These are phyloP conservation scores for Oldenlandia corymbosa DNA, from an alignment of 257 asterid genomes.

Conservation along the genomic window DNA sequence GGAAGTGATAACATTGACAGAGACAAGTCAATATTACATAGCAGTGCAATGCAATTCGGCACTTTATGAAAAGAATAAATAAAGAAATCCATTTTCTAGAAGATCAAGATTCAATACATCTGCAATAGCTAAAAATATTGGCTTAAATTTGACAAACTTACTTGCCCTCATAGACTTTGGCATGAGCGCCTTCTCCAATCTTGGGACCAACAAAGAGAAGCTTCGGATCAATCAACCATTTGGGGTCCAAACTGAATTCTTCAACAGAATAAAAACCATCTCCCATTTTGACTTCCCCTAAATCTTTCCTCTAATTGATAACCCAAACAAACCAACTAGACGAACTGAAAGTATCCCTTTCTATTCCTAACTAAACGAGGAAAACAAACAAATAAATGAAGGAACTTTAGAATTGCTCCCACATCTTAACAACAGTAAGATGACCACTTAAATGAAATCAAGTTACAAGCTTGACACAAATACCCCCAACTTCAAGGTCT, in stretches of 20 bases:
- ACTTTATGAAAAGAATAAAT: background rate
- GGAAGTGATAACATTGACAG: too few species aligned
- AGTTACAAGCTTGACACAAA: background rate
- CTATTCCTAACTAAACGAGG: too few species aligned
- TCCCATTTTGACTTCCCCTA: conserved; percentile 50
- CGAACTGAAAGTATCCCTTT: conserved; percentile 7
- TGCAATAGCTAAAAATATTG: conserved; percentile 1
- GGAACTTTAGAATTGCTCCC: conserved; percentile 16
- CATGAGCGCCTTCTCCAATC: conserved; percentile 98
- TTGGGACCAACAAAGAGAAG: conserved; percentile 88
- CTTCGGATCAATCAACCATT: conserved; percentile 87
- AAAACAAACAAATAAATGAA: conserved; percentile 3
- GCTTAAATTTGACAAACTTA: conserved; percentile 49
- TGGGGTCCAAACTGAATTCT: conserved; percentile 66
- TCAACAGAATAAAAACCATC: conserved; percentile 55
- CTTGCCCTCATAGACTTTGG: conserved; percentile 93
- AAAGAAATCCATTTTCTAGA: background rate
- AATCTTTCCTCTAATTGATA: conserved; percentile 3
- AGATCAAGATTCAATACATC: conserved; percentile 19
- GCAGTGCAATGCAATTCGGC: too few species aligned
- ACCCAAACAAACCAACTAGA: conserved; percentile 12
- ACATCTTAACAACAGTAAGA: background rate
- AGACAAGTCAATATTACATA: too few species aligned
- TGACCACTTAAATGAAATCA: conserved; percentile 8
- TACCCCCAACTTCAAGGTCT: conserved; percentile 13